Evolutionary conservation across 495 filamentous ascomycete genomes (phyloP), one percentile per base, ranked within the genome.

Genomic region (Penicillium silybi): DNA sequence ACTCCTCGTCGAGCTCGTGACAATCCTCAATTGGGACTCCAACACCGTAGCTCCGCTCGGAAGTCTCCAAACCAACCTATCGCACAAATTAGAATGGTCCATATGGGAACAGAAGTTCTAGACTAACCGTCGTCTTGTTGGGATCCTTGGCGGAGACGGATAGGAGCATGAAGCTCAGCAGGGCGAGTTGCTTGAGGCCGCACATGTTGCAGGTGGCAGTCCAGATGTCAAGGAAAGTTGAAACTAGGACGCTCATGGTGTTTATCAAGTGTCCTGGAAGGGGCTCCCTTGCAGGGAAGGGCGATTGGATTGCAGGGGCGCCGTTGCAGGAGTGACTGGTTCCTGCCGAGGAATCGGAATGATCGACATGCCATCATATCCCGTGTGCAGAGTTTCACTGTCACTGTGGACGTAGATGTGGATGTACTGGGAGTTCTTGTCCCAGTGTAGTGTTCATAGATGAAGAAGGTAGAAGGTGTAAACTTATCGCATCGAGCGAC

Each of bases 61-160:
- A 53, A 6, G 60, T 66, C 39, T 61, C 60, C 41, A 66, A 58
- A 2, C 63, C 63, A 34, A 66, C 61, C 63, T 66, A 18, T 25
- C 8, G 10, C 10, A 6, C 13, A 22, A 10, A 39, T 17, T 50
- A 50, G n/a, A 1, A 13, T 17, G 20, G 4, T 25, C 20, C 2
- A 22, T 42, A 23, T 2, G 0, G 20, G 13, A 15, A 8, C 48
- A 8, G 23, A 41, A 10, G 23, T 10, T 13, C 7, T 16, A 10
- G 22, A 18, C 48, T n/a, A 16, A 64, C 61, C 20, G 32, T 55
- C 4, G 60, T 66, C 34, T 27, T 52, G 18, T 51, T 50, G 13
- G 44, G 17, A 16, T 54, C 49, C 47, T 58, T 56, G 7, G 54
- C 63, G 5, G 50, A 57, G 6, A 43, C 63, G 4, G 63, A 54